Base-by-base conservation (phyloP, 2,329 filamentous ascomycete species). In the Aspergillus nomiae region DNA sequence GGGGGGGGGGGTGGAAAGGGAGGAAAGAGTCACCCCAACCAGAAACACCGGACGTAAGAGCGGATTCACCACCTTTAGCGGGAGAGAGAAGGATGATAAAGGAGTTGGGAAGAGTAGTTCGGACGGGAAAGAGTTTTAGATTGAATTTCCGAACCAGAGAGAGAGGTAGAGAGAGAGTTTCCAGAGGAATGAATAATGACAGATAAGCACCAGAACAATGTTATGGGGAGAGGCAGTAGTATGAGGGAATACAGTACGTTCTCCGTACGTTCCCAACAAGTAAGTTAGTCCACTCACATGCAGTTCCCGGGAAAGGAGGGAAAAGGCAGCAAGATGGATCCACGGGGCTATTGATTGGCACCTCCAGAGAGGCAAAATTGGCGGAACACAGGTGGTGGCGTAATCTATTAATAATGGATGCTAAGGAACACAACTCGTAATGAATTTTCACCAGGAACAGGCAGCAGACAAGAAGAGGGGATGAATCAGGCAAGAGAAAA, bases 361-460 rank as follows among this genome's bases (percentile, higher is more conserved):
- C 53, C 26, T 56, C 24, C 19, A n/a, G 38, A 46, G 46, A 60
- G 62, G 43, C 60, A 56, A 58, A 55, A 62, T 59, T 60, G 41
- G 59, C 19, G 8, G 28, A n/a, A 62, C 26, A 28, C 26, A 59
- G 63, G 62, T 63, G 58, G 63, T 70, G 66, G 67, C 66, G 64
- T 66, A 63, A 65, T 70, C 62, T 68, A 69, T 67, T 67, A 70
- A 66, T 68, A 69, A 64, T 64, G 58, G 54, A 41, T 50, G 58
- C 38, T 58, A 54, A 54, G 51, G 60, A 51, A 50, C 53, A 48
- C 26, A 26, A 26, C 24, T 50, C 32, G 34, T 55, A 58, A 41
- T 19, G 21, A 62, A 34, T 19, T 28, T 55, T 55, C 11, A 48
- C 51, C 60, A 62, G 56, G 56, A 56, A 56, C 32, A 63, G 60